A percentile compares a stretch with the other conserved stretches of the same genome.
These are phyloP conservation scores for Symmetrospora coprosmae DNA, from an alignment of 768 basidiomycete species.

Conservation along the genomic window DNA sequence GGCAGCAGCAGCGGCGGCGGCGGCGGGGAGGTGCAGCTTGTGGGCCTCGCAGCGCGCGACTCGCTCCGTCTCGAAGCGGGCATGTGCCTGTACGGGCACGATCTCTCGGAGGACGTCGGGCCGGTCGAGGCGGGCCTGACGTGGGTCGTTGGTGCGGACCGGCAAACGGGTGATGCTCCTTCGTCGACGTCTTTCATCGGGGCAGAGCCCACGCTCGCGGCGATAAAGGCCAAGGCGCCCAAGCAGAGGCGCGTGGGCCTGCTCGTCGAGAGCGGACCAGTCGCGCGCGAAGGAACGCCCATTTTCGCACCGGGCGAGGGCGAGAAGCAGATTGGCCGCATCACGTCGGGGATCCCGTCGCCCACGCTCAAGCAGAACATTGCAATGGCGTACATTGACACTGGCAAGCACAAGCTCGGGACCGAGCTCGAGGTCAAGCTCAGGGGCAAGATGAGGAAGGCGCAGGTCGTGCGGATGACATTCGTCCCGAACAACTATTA, in stretches of 20 bases:
- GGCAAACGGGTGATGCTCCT: slow-evolving; percentile 50
- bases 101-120: slow-evolving; percentile 69
- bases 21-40: slow-evolving; percentile 57
- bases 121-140: slow-evolving; percentile 80
- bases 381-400: slow-evolving; percentile 81
- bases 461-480: slow-evolving; percentile 66
- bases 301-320: background rate
- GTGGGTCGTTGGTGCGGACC: slow-evolving; percentile 87
- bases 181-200: slow-evolving; percentile 70
- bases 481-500: slow-evolving; percentile 72
- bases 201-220: slow-evolving; percentile 53
- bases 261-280: slow-evolving; percentile 59
- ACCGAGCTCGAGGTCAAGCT: slow-evolving; percentile 73
- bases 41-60: slow-evolving; percentile 83
- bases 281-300: slow-evolving; percentile 50
- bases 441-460: slow-evolving; percentile 61
- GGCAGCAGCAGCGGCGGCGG: slow-evolving; percentile 28
- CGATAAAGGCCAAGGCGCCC: slow-evolving; percentile 55
- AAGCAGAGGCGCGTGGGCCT: slow-evolving; percentile 57
- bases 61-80: slow-evolving; percentile 90
- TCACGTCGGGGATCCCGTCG: slow-evolving; percentile 93
- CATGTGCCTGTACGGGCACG: slow-evolving; percentile 90
- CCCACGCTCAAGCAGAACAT: slow-evolving; percentile 80
- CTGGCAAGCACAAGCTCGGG: slow-evolving; percentile 78
- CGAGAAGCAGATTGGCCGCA: slow-evolving; percentile 42